Base-by-base conservation (phyloP, 441 rosid genomes). In the Melastoma candidum region DNA sequence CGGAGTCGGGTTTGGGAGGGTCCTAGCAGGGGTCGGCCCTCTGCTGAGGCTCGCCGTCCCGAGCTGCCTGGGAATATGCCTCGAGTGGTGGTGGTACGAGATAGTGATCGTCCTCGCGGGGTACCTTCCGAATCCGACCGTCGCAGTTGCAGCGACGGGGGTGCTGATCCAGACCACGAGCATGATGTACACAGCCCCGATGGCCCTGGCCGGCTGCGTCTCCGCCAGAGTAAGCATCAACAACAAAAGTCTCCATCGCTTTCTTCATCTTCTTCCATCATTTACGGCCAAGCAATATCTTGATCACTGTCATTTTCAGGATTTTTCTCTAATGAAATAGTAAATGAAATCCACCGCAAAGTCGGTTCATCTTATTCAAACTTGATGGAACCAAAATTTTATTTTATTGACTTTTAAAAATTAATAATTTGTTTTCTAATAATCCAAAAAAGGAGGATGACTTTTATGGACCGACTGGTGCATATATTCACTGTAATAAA, bases 71-170 rank as follows among this genome's bases (percentile, higher is more conserved):
- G 95, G 95, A 67, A 92, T 88, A 51, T 92, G 98, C 74, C 71
- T 88, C 61, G 98, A 92, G 80, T 92, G 98, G 98, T 92, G 97
- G 98, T 88, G 98, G 98, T 92, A 92, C 46, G 97, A 92, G 87
- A 85, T 92, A 7, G 87, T 92, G 75, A 92, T 68, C 2, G 74
- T 92, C 36, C 58, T 92, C 77, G 89, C 95, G 3, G 98, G 98
- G 14, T 88, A 92, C 73, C 66, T 92, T 70, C 77, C 80, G n/a
- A 73, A 85, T 50, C 98, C 98, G 3, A 88, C 81, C 1, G 59
- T 76, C 14, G 79, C 95, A 1, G 95, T 88, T 63, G 98, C 98
- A 3, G 97, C 98, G 13, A 84, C 97, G 43, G 98, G 98, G 60
- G 83, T 92, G 41, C 71, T 92, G 41, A 85, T 92, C 52, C 98